These are phyloP conservation scores for Francoa sonchifolia DNA, from an alignment of 441 rosid species.

Conservation along the genomic window DNA sequence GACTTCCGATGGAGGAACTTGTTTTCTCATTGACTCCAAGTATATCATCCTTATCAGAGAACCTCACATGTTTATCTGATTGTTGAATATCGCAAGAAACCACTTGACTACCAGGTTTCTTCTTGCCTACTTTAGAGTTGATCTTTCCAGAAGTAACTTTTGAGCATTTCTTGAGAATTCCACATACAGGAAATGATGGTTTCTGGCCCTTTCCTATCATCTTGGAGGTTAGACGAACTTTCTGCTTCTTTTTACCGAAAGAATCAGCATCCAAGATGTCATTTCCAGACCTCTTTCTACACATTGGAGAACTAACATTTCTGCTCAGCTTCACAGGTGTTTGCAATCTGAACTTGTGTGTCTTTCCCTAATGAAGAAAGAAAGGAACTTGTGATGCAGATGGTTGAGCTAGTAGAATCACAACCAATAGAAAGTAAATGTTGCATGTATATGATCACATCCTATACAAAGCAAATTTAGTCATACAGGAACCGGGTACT, in stretches of 20 bases:
- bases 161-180: slow-evolving; percentile 30
- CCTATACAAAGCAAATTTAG: too few species aligned
- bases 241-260: slow-evolving; percentile 11
- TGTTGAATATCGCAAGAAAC: slow-evolving; percentile 14
- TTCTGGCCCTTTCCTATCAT: slow-evolving; percentile 13
- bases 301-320: too few species aligned
- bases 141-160: slow-evolving; percentile 17
- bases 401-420: too few species aligned
- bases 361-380: too few species aligned
- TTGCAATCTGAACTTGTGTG: background rate
- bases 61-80: slow-evolving; percentile 20
- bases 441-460: too few species aligned
- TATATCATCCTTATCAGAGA: slow-evolving; percentile 21
- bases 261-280: slow-evolving; percentile 11
- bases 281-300: slow-evolving; percentile 9
- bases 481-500: too few species aligned
- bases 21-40: slow-evolving; percentile 9
- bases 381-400: too few species aligned
- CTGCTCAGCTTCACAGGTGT: too few species aligned
- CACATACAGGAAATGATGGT: slow-evolving; percentile 17
- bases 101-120: slow-evolving; percentile 12
- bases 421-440: too few species aligned
- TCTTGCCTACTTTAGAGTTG: slow-evolving; percentile 8
- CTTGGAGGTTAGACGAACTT: slow-evolving; percentile 12
- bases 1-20: slow-evolving; percentile 5